Evolutionary conservation across 139 green algal species (phyloP).

Genomic region (Chlamydomonas schloesseri): DNA sequence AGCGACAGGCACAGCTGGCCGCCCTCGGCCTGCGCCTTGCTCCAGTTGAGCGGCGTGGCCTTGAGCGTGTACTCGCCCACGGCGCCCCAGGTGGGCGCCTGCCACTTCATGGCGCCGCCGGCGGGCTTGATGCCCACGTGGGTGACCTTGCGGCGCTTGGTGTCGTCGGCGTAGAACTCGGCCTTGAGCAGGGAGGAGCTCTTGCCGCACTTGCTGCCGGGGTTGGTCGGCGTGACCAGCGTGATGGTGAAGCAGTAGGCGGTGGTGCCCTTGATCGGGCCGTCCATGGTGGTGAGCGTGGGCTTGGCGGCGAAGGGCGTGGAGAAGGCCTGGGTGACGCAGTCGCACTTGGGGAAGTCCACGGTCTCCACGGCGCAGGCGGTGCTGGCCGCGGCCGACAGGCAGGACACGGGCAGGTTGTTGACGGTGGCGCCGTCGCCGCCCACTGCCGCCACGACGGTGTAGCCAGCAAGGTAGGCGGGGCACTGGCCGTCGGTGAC

Average conservation of each 20-base stretch:
- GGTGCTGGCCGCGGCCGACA: too few relatives aligned
- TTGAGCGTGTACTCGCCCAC: constrained; percentile 16
- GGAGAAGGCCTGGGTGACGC: background rate
- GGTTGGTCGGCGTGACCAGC: background rate
- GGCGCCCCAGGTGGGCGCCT: background rate
- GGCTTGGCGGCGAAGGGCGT: background rate
- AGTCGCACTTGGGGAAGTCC: background rate
- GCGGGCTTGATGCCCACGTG: background rate
- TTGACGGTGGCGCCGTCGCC: background rate
- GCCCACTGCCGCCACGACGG: background rate
- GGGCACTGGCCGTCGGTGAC: background rate
- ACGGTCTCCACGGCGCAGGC: too few relatives aligned
- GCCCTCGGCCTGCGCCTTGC: background rate
- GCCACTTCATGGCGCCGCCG: background rate
- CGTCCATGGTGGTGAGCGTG: too few relatives aligned
- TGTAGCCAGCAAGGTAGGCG: background rate
- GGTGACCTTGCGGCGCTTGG: constrained; percentile 11
- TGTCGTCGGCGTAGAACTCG: constrained; percentile 11
- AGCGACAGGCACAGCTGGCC: constrained; percentile 20
- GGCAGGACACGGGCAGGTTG: background rate
- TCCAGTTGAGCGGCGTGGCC: constrained; percentile 29
- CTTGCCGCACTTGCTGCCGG: background rate
- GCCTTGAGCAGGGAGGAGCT: background rate
- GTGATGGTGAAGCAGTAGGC: constrained; percentile 5
- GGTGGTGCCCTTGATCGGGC: background rate